These are phyloP conservation scores for Talaromyces thailandensis DNA, from an alignment of 495 filamentous ascomycete genomes.

Conservation along the genomic window DNA sequence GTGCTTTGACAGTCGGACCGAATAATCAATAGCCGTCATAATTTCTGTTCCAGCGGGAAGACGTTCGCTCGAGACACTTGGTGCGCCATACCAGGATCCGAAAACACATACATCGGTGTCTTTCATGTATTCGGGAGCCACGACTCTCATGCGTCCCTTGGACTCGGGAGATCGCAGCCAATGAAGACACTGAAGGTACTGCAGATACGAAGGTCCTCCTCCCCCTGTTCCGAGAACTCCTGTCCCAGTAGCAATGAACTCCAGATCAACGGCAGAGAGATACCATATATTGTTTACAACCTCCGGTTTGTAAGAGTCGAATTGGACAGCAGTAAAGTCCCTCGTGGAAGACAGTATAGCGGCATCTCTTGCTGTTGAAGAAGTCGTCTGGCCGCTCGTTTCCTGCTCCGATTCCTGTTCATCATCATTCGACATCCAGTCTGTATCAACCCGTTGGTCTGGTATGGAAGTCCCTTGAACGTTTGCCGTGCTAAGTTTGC, in stretches of 20 bases:
- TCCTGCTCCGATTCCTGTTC: background rate
- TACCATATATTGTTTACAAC: constrained; percentile 33
- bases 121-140: constrained; percentile 9
- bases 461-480: background rate
- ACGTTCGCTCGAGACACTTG: constrained; percentile 17
- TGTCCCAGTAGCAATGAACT: constrained; percentile 19
- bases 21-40: constrained; percentile 16
- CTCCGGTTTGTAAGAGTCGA: constrained; percentile 38
- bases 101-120: constrained; percentile 15
- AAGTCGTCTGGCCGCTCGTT: background rate
- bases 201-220: constrained; percentile 14
- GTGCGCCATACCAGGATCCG: constrained; percentile 19
- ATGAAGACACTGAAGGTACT: constrained; percentile 16
- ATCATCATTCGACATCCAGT: constrained; percentile 3
- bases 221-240: constrained; percentile 17
- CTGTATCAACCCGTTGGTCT: background rate
- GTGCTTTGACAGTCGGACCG: constrained; percentile 17
- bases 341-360: constrained; percentile 3
- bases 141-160: constrained; percentile 14
- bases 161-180: constrained; percentile 7
- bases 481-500: constrained; percentile 11
- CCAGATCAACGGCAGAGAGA: constrained; percentile 14
- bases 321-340: constrained; percentile 21
- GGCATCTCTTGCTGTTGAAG: constrained; percentile 2
- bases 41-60: constrained; percentile 21